Conservation (phyloP, 2,329 filamentous ascomycete genomes). For the Albophoma yamanashiensis region DNA sequence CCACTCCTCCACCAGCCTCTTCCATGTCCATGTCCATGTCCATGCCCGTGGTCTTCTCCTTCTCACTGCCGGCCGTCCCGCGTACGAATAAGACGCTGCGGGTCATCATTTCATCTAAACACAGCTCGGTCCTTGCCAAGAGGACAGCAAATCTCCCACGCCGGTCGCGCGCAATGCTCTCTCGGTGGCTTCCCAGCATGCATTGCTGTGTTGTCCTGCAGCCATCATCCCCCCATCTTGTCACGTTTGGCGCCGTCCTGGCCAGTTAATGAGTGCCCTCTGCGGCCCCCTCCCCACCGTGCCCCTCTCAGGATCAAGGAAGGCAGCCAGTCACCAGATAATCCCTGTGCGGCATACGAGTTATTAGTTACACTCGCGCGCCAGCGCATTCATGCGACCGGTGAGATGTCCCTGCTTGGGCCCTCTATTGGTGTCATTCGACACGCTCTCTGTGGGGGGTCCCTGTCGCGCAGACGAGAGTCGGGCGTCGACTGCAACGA, state of each 20-base stretch:
- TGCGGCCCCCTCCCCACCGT: conserved; percentile 20
- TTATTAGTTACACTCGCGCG: conserved; percentile 28
- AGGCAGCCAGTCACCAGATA: conserved; percentile 21
- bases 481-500: conserved; percentile 21
- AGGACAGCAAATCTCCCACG: neutral
- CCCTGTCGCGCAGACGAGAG: conserved; percentile 3
- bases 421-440: conserved; percentile 7
- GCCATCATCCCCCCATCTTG: conserved; percentile 29
- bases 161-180: neutral
- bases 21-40: neutral
- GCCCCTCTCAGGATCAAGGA: conserved; percentile 26
- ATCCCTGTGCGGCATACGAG: conserved; percentile 22
- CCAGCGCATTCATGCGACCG: conserved; percentile 38
- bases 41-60: neutral
- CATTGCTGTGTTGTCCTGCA: conserved; percentile 36
- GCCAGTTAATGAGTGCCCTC: conserved; percentile 25
- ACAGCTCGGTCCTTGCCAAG: neutral
- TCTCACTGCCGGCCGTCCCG: neutral
- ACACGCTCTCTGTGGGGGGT: conserved; percentile 13
- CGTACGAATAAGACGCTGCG: neutral
- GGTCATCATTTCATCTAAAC: neutral
- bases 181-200: conserved; percentile 12
- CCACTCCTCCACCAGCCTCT: neutral
- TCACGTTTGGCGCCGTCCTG: conserved; percentile 17
- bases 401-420: conserved; percentile 27